Evolutionary conservation across 2,329 filamentous ascomycete species (phyloP).

Genomic region (Paraconiothyrium sp.): DNA sequence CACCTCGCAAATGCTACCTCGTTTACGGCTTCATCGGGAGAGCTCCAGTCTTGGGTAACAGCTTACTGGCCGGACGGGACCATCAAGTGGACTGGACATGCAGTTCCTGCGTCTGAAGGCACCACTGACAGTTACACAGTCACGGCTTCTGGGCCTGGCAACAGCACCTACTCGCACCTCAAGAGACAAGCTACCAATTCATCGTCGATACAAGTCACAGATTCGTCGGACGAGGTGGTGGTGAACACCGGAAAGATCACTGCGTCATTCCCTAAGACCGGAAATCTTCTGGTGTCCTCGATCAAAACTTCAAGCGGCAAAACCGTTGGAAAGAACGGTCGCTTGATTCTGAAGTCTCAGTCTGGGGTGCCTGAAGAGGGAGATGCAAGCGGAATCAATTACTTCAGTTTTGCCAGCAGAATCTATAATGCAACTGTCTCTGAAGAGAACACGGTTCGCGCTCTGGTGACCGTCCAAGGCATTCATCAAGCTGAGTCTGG

Average conservation of each 20-base stretch:
- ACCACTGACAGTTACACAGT: slow-evolving; percentile 58
- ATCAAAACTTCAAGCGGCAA: slow-evolving; percentile 52
- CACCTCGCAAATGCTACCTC: slow-evolving; percentile 49
- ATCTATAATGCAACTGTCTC: slow-evolving; percentile 63
- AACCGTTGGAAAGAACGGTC: slow-evolving; percentile 48
- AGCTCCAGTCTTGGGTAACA: slow-evolving; percentile 65
- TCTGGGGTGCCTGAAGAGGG: slow-evolving; percentile 54
- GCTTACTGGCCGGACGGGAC: slow-evolving; percentile 70
- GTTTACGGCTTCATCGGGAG: slow-evolving; percentile 41
- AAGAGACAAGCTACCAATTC: slow-evolving; percentile 29
- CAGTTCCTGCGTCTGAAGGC: slow-evolving; percentile 56
- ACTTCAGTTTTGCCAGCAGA: slow-evolving; percentile 60
- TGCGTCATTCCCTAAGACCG: slow-evolving; percentile 46
- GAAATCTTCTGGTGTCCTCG: slow-evolving; percentile 39
- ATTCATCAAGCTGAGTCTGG: slow-evolving; percentile 42
- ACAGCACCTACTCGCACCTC: slow-evolving; percentile 20
- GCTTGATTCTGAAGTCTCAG: slow-evolving; percentile 64
- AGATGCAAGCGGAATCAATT: slow-evolving; percentile 49
- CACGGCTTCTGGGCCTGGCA: slow-evolving; percentile 40
- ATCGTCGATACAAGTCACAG: slow-evolving; percentile 36
- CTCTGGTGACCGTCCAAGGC: slow-evolving; percentile 60
- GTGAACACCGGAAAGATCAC: slow-evolving; percentile 47
- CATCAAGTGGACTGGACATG: slow-evolving; percentile 70
- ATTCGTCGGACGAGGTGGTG: slow-evolving; percentile 33
- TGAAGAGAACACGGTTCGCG: slow-evolving; percentile 53